Base-by-base conservation (phyloP, 2,329 filamentous ascomycete species). In the Aphanoascus verrucosus region DNA sequence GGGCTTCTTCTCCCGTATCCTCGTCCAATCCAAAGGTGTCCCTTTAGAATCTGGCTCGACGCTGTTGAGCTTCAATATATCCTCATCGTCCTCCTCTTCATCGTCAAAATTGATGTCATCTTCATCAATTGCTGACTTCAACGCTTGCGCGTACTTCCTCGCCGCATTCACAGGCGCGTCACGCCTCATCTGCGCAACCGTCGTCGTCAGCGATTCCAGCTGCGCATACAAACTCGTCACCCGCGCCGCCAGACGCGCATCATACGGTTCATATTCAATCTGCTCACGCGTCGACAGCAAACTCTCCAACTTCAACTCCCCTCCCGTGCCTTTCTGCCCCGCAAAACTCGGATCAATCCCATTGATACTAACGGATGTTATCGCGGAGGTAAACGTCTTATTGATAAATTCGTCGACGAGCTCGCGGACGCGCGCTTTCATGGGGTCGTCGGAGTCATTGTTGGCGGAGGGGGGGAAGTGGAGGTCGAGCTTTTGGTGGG, bases 11-110 rank as follows among this genome's bases (percentile, higher is more conserved):
- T 41, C 23, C 23, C n/a, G 34, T n/a, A 53, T 28, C 1, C 9
- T 15, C 37, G 35, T 19, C 50, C 50, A 46, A 46, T 52, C 50
- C 43, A 28, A 7, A 40, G 14, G 15, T 9, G 35, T 9, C 1
- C 31, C 23, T 17, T 52, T 52, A 2, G 32, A 31, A 28, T 44
- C 31, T 34, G 20, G 6, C 12, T 28, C 11, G 19, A 48, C 38
- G 9, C 6, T 2, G 14, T n/a, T 4, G 31, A 3, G 35, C 14
- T 2, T 50, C 19, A 41, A 3, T 42, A 14, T 9, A 42, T 15
- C 9, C 7, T 37, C 6, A n/a, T 54, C 71, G 69, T 61, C 69
- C 61, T 5, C 74, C 77, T 62, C 70, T 79, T 71, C 81, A 85
- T 83, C 56, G 77, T 86, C 52, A 19, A 65, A 66, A 44, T 72